Conservation (phyloP, 2,329 filamentous ascomycete genomes). For the Phyllosticta capitalensis region DNA sequence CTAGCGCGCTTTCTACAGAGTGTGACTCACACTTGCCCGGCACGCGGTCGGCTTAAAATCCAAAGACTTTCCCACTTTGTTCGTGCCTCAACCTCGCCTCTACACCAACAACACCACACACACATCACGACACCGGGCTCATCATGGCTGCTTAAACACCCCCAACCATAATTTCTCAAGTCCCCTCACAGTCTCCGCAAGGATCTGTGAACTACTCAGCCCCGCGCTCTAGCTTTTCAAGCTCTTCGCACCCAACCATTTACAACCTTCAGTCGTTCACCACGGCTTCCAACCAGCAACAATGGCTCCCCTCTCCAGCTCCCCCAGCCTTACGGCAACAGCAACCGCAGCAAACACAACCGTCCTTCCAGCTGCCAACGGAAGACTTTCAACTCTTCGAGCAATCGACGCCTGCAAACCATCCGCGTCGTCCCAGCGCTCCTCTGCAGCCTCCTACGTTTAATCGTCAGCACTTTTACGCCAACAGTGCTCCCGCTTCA, state of each 20-base stretch:
- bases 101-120: conserved; percentile 12
- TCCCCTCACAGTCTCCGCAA: conserved; percentile 23
- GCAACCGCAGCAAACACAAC: conserved; percentile 32
- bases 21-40: neutral
- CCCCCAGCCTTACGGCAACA: conserved; percentile 42
- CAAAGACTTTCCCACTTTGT: neutral
- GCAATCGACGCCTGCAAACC: conserved; percentile 34
- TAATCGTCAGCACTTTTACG: conserved; percentile 56
- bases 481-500: conserved; percentile 55
- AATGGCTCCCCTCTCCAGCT: conserved; percentile 67
- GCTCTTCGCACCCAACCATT: conserved; percentile 50
- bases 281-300: conserved; percentile 65
- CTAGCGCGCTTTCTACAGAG: too few species aligned
- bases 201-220: conserved; percentile 56
- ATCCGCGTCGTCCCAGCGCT: conserved; percentile 42
- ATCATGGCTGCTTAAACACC: conserved; percentile 4
- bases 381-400: conserved; percentile 75
- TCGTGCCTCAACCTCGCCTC: neutral
- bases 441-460: conserved; percentile 49
- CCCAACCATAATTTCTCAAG: conserved; percentile 9
- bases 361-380: conserved; percentile 39
- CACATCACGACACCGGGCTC: conserved; percentile 9
- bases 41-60: neutral
- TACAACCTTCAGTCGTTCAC: conserved; percentile 62
- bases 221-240: conserved; percentile 44